A percentile compares a stretch with the other conserved stretches of the same genome.
phyloP scores from a whole-genome alignment of 805 yeast species.

The Scheffersomyces coipomensis region DNA sequence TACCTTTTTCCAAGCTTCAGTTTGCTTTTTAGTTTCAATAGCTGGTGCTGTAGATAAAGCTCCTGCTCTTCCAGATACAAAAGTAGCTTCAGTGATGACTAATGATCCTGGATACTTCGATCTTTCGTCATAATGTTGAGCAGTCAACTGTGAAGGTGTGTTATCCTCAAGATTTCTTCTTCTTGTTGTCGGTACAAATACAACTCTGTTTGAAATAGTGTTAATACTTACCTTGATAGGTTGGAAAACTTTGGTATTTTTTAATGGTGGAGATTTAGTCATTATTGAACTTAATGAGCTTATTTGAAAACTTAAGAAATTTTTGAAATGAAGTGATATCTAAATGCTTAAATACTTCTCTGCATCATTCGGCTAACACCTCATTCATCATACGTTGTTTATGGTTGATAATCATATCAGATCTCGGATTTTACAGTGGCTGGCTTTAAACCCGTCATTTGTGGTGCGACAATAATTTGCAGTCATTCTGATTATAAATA shows the following conservation, averaged over 20 bases:
- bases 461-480: no score
- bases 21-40: constrained; percentile 47
- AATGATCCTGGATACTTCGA: constrained; percentile 29
- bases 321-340: no score
- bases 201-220: constrained; percentile 18
- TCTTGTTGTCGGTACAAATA: constrained; percentile 26
- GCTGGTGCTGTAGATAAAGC: constrained; percentile 47
- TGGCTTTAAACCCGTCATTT: no score
- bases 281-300: no score
- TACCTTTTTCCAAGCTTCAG: constrained; percentile 48
- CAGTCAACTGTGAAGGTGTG: constrained; percentile 24
- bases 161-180: constrained; percentile 11
- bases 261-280: constrained; percentile 1
- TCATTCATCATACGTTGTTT: no score
- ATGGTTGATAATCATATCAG: no score
- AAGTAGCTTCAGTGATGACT: constrained; percentile 32
- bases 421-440: no score
- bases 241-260: constrained; percentile 21
- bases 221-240: constrained; percentile 32
- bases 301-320: no score
- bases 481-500: no score
- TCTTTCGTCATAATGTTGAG: constrained; percentile 27
- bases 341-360: no score
- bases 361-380: no score
- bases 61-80: constrained; percentile 33